These are phyloP conservation scores for Aspergillus aculeatinus DNA, from an alignment of 2,329 filamentous ascomycete species.

Conservation along the genomic window DNA sequence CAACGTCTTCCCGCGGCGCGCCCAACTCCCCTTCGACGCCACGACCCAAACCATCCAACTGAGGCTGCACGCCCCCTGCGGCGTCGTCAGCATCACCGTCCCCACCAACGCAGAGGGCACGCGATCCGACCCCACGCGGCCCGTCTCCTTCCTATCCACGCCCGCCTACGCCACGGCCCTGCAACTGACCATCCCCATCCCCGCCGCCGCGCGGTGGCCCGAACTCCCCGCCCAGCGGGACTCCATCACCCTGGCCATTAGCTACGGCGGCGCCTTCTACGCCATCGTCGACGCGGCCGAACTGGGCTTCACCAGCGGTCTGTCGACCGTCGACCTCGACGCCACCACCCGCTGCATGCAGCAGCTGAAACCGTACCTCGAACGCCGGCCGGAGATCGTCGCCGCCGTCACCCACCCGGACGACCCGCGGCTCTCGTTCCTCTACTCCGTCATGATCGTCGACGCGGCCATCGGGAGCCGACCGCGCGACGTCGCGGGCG, in stretches of 20 bases:
- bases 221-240: constrained; percentile 29
- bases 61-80: constrained; percentile 48
- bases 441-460: constrained; percentile 46
- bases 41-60: constrained; percentile 27
- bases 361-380: constrained; percentile 19
- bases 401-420: constrained; percentile 30
- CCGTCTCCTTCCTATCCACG: constrained; percentile 45
- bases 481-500: constrained; percentile 21
- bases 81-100: constrained; percentile 43
- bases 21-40: constrained; percentile 31
- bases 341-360: constrained; percentile 27
- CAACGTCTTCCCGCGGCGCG: constrained; percentile 40
- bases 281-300: constrained; percentile 37
- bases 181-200: constrained; percentile 31
- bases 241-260: constrained; percentile 35
- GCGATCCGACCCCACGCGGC: constrained; percentile 39
- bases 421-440: constrained; percentile 33
- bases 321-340: constrained; percentile 33
- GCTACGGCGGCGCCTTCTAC: constrained; percentile 50
- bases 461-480: constrained; percentile 24
- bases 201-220: constrained; percentile 37
- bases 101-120: constrained; percentile 32
- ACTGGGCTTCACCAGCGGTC: constrained; percentile 39
- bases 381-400: constrained; percentile 20
- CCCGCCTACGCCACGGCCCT: constrained; percentile 43